Base-by-base conservation (phyloP, 352 stramenopile genomes). In the Phytophthora sp. region DNA sequence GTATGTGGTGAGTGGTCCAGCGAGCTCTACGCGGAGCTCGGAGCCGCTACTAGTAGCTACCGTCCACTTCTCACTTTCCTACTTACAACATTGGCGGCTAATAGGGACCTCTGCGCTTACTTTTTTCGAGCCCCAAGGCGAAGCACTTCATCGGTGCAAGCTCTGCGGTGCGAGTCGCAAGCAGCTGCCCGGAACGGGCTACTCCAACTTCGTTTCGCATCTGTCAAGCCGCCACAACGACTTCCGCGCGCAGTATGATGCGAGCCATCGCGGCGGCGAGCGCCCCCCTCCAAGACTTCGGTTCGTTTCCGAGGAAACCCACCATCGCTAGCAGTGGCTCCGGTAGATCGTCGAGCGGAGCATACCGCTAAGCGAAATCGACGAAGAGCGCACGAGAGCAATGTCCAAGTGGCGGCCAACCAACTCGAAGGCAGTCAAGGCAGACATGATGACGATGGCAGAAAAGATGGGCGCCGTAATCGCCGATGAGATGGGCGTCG, bases 311-410 rank as follows among this genome's bases (percentile, higher is more conserved):
- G 44, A 63, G n/a, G 44, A 47, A 33, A 50, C 56, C 27, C 26
- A 8, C 13, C 42, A 39, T 23, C 18, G 44, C 15, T 63, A 50
- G 16, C 29, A 56, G 3, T 56, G 36, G 35, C 20, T 66, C 2
- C 26, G 15, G 27, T 58, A 35, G 39, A 9, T 66, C 53, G 47
- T 59, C 36, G 21, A 38, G 27, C 27, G 57, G 26, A 27, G 12
- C 57, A 45, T 66, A 26, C 47, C 57, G 9, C 23, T 66, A n/a
- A 31, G 23, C 11, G 57, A 65, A 13, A 26, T 65, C 6, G 46
- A 44, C 24, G 35, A 59, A 35, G 21, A 41, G 46, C 21, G 15
- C n/a, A 41, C 35, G 13, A 20, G 35, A 7, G 13, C 35, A 3
- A 41, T 41, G 35, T 18, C 3, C 13, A 41, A 21, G 35, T 41